Evolutionary conservation across 208 protist species (phyloP).

Genomic region (Acanthamoeba sp.): DNA sequence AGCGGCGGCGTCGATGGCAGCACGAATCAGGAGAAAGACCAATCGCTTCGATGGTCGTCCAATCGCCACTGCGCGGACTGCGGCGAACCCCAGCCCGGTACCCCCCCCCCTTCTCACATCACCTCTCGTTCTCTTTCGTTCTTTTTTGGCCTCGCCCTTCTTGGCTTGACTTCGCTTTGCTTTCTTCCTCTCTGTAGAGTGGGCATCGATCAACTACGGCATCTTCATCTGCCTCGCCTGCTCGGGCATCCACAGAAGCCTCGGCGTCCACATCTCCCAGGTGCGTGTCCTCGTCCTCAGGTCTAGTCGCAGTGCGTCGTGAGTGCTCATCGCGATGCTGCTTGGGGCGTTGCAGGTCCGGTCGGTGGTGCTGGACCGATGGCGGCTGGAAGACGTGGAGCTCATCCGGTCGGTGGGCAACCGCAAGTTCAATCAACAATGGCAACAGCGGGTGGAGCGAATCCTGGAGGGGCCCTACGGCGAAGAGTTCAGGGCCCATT

Average conservation of each 20-base stretch:
- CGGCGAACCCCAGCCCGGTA: conserved; percentile 26
- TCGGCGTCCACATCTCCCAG: conserved; percentile 88
- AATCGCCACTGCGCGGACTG: conserved; percentile 35
- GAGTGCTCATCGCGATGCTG: neutral
- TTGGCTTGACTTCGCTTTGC: neutral
- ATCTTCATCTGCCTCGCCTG: conserved; percentile 90
- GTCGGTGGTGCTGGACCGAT: conserved; percentile 44
- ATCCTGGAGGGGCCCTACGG: conserved; percentile 59
- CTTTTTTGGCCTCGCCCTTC: neutral
- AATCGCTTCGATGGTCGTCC: neutral
- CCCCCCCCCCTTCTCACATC: neutral
- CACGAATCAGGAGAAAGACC: neutral
- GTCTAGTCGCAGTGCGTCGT: neutral
- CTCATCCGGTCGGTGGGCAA: conserved; percentile 51
- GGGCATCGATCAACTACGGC: conserved; percentile 89
- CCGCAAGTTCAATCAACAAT: conserved; percentile 68
- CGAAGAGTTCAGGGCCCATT: neutral
- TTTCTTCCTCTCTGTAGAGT: conserved; percentile 43
- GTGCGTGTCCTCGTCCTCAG: conserved; percentile 70
- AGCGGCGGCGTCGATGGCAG: neutral
- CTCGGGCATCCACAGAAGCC: conserved; percentile 85
- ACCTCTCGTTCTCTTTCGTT: neutral
- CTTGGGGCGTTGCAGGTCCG: neutral
- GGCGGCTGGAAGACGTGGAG: conserved; percentile 37
- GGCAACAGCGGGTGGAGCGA: conserved; percentile 28